A percentile compares a stretch with the other conserved stretches of the same genome.
phyloP scores from a whole-genome alignment of 306 rosid genomes.

The Acacia melanoxylon region DNA sequence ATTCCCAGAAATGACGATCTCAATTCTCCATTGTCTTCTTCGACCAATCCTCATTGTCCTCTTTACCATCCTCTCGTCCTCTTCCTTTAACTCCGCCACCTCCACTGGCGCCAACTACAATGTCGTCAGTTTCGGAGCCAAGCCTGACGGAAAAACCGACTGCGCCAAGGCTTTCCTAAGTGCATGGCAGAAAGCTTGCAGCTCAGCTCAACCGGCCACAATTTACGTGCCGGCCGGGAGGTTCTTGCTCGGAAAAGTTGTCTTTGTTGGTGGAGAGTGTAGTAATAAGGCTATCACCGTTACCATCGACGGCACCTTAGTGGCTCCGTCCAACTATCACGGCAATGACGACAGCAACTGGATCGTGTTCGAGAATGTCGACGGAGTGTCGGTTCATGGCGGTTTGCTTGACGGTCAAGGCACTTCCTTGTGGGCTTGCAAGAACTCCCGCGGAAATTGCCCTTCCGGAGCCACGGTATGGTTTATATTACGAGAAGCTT shows the following conservation, averaged over 20 bases:
- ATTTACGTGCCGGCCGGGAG: conserved; percentile 46
- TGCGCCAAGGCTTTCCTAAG: conserved; percentile 38
- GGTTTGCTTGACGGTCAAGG: conserved; percentile 61
- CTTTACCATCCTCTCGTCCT: not conserved
- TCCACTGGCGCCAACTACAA: conserved; percentile 20
- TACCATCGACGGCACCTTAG: conserved; percentile 49
- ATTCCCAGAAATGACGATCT: not conserved
- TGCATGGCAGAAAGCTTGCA: conserved; percentile 51
- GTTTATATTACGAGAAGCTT: not conserved
- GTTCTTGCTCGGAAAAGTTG: conserved; percentile 31
- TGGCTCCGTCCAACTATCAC: conserved; percentile 43
- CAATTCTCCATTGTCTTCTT: not conserved
- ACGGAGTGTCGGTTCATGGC: conserved; percentile 44
- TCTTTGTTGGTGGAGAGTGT: conserved; percentile 30
- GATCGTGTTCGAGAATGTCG: conserved; percentile 39
- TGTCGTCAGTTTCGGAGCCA: conserved; percentile 53
- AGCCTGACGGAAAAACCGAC: conserved; percentile 38
- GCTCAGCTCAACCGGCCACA: not conserved
- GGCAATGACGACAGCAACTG: conserved; percentile 15
- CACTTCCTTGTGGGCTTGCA: conserved; percentile 50
- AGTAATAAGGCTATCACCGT: conserved; percentile 39
- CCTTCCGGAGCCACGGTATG: conserved; percentile 57
- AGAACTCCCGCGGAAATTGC: conserved; percentile 39
- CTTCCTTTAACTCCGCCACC: not conserved
- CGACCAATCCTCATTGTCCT: not conserved